Evolutionary conservation across 495 filamentous ascomycete species (phyloP).

Genomic region (Hapsidospora chrysogenum): DNA sequence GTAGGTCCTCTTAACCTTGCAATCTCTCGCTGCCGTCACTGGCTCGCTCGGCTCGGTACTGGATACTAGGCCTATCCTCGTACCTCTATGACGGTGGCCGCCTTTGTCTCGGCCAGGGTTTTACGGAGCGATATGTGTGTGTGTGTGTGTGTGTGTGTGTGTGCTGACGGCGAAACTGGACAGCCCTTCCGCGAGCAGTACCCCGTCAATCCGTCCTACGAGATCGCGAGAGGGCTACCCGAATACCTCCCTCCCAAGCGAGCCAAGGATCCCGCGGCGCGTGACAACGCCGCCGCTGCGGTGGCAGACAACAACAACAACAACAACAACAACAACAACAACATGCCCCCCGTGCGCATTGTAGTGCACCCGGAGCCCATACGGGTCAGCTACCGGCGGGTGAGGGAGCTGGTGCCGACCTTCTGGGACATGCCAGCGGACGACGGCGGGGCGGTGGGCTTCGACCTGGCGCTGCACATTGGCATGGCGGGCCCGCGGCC

Average conservation of each 20-base stretch:
- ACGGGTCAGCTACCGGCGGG: conserved; percentile 48
- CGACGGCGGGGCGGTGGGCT: conserved; percentile 15
- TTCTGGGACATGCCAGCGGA: too few species aligned
- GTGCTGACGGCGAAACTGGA: conserved; percentile 1
- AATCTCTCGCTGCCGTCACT: not conserved
- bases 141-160: too few species aligned
- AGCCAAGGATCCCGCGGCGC: conserved; percentile 12
- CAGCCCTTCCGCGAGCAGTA: conserved; percentile 51
- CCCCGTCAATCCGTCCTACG: conserved; percentile 53
- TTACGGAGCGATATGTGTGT: too few species aligned
- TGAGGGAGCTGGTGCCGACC: conserved; percentile 41
- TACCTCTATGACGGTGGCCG: too few species aligned
- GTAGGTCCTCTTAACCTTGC: conserved; percentile 27
- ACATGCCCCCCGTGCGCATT: conserved; percentile 40
- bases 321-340: too few species aligned
- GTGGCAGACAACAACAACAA: too few species aligned
- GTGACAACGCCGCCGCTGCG: conserved; percentile 8
- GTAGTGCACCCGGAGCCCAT: conserved; percentile 49
- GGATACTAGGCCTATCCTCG: too few species aligned
- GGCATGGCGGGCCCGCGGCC: conserved; percentile 59
- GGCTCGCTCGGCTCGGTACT: too few species aligned
- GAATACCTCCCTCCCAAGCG: conserved; percentile 32
- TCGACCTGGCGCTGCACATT: conserved; percentile 59
- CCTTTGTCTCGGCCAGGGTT: too few species aligned
- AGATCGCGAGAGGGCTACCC: conserved; percentile 40